phyloP scores from a whole-genome alignment of 2,329 filamentous ascomycete genomes.

The Zymoseptoria brevis region DNA sequence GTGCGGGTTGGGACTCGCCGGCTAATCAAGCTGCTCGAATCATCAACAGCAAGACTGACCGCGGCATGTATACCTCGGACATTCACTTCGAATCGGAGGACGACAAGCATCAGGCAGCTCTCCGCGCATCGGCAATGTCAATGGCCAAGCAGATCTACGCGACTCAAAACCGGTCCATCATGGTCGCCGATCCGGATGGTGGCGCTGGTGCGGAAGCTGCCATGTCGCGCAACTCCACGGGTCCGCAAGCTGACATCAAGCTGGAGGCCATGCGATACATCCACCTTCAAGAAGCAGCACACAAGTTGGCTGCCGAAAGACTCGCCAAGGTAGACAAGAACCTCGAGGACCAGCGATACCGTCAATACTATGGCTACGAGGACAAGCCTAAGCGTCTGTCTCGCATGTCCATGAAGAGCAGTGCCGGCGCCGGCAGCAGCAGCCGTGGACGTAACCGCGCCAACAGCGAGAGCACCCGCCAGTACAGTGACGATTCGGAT shows the following conservation, averaged over 20 bases:
- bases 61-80: slow-evolving; percentile 68
- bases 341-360: slow-evolving; percentile 52
- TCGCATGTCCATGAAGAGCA: slow-evolving; percentile 44
- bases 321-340: slow-evolving; percentile 73
- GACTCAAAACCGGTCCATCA: slow-evolving; percentile 41
- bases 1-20: slow-evolving; percentile 37
- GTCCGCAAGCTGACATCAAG: slow-evolving; percentile 43
- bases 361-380: slow-evolving; percentile 68
- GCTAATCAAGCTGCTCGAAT: slow-evolving; percentile 55
- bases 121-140: slow-evolving; percentile 74
- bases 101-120: slow-evolving; percentile 59
- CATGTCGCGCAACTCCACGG: slow-evolving; percentile 17
- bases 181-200: slow-evolving; percentile 15
- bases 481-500: slow-evolving; percentile 42
- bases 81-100: slow-evolving; percentile 59
- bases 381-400: slow-evolving; percentile 44
- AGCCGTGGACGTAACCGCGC: slow-evolving; percentile 53
- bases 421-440: slow-evolving; percentile 1
- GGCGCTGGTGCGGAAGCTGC: slow-evolving; percentile 22
- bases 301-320: slow-evolving; percentile 75
- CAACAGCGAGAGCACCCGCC: slow-evolving; percentile 52
- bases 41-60: slow-evolving; percentile 60
- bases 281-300: slow-evolving; percentile 76
- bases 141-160: slow-evolving; percentile 87
- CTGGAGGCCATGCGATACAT: slow-evolving; percentile 45